Percentiles rank a stretch among this genome's conserved stretches.
phyloP scores from a whole-genome alignment of 73 alveolate genomes.

The Paramecium sexaurelia region DNA sequence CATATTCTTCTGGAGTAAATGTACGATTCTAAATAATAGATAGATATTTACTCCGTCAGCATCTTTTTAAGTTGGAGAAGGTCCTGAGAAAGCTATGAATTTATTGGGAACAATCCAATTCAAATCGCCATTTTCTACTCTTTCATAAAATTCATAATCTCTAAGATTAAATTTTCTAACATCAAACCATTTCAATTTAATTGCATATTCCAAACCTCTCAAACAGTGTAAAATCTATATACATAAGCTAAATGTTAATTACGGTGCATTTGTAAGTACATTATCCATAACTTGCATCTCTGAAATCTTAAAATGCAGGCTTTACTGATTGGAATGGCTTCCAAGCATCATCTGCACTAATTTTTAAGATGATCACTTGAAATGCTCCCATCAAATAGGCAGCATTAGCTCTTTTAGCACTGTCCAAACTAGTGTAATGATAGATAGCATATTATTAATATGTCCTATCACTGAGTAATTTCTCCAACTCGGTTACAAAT shows the following conservation, averaged over 20 bases:
- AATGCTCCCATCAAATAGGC: conserved; percentile 93
- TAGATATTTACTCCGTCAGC: conserved; percentile 62
- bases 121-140: conserved; percentile 94
- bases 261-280: conserved; percentile 90
- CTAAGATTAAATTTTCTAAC: conserved; percentile 81
- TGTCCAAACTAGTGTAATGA: conserved; percentile 88
- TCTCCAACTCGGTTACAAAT: conserved; percentile 87
- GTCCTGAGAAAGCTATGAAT: conserved; percentile 93
- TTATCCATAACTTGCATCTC: conserved; percentile 93
- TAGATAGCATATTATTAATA: conserved; percentile 78
- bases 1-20: conserved; percentile 94
- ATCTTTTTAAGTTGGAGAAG: conserved; percentile 76
- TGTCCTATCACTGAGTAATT: conserved; percentile 76
- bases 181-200: conserved; percentile 92
- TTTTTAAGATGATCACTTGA: conserved; percentile 77
- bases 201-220: conserved; percentile 90
- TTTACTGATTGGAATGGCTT: conserved; percentile 68
- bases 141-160: conserved; percentile 92
- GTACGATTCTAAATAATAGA: conserved; percentile 66
- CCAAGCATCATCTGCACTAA: conserved; percentile 95
- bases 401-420: conserved; percentile 92
- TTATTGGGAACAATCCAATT: conserved; percentile 95
- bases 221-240: conserved; percentile 78
- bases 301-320: conserved; percentile 79
- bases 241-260: background rate